phyloP scores from a whole-genome alignment of 2,329 filamentous ascomycete genomes.

The Cladobotryum mycophilum region DNA sequence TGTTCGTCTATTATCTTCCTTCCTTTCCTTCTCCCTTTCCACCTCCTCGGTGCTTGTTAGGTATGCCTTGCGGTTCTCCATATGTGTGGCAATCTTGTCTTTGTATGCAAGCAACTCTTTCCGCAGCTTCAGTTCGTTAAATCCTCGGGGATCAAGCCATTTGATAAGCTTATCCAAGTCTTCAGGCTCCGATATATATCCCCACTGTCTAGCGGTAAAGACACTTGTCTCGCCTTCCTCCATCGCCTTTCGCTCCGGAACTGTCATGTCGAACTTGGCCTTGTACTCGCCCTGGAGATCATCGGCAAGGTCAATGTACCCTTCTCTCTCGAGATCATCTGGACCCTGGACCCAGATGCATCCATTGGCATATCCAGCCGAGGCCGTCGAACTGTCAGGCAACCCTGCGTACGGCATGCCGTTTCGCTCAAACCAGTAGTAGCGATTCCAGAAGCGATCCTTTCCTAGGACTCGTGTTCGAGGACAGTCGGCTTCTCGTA shows the following conservation, averaged over 20 bases:
- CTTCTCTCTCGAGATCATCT: constrained; percentile 77
- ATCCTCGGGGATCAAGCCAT: constrained; percentile 83
- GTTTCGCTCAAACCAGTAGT: constrained; percentile 99
- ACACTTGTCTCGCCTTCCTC: constrained; percentile 84
- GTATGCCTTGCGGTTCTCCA: constrained; percentile 74
- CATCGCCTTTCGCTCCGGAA: constrained; percentile 73
- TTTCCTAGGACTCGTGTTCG: constrained; percentile 85
- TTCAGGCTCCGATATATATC: constrained; percentile 77
- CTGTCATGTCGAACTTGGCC: constrained; percentile 70
- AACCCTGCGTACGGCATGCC: constrained; percentile 93
- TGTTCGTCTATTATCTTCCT: constrained; percentile 36
- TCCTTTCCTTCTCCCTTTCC: constrained; percentile 33
- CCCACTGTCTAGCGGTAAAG: constrained; percentile 76
- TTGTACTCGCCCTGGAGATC: constrained; percentile 71
- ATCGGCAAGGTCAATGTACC: constrained; percentile 72
- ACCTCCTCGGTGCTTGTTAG: constrained; percentile 35
- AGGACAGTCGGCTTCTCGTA: constrained; percentile 89
- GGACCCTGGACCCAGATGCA: constrained; percentile 96
- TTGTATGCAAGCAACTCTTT: constrained; percentile 78
- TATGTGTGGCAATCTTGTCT: constrained; percentile 69
- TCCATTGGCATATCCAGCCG: constrained; percentile 86
- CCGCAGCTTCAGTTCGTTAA: constrained; percentile 77
- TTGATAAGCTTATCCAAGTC: constrained; percentile 71
- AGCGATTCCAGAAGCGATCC: constrained; percentile 96
- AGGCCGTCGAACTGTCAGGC: constrained; percentile 79